Evolutionary conservation across 768 basidiomycete species (phyloP).

Genomic region (Sarcodon sp.): DNA sequence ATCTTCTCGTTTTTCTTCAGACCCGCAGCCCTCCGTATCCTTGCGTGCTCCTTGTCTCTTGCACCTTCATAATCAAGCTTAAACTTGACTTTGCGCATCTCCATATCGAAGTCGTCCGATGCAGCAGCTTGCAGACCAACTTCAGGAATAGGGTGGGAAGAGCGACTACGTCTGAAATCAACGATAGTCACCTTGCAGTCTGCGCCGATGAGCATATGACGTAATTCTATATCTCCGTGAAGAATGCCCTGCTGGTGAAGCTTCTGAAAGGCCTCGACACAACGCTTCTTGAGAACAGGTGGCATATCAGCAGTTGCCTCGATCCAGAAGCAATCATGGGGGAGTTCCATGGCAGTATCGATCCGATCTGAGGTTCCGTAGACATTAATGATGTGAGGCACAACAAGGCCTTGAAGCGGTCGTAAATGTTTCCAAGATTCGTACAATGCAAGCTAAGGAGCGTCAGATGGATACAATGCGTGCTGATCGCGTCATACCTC

Average conservation of each 20-base stretch:
- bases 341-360: slow-evolving; percentile 37
- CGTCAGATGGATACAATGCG: slow-evolving; percentile 3
- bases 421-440: slow-evolving; percentile 30
- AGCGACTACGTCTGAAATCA: slow-evolving; percentile 6
- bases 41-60: slow-evolving; percentile 21
- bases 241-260: slow-evolving; percentile 22
- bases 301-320: slow-evolving; percentile 50
- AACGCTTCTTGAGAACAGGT: slow-evolving; percentile 33
- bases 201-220: slow-evolving; percentile 40
- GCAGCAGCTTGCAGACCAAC: slow-evolving; percentile 21
- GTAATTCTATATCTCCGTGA: slow-evolving; percentile 16
- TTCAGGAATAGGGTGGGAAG: slow-evolving; percentile 1
- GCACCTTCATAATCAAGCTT: slow-evolving; percentile 33
- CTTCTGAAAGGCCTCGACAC: slow-evolving; percentile 35
- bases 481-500: slow-evolving; percentile 13
- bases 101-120: slow-evolving; percentile 28
- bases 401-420: slow-evolving; percentile 36
- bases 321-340: slow-evolving; percentile 48
- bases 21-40: slow-evolving; percentile 16
- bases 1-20: slow-evolving; percentile 14
- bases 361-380: slow-evolving; percentile 24
- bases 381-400: slow-evolving; percentile 40
- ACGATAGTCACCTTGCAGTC: slow-evolving; percentile 23
- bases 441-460: slow-evolving; percentile 36
- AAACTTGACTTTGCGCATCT: slow-evolving; percentile 44